Base-by-base conservation (phyloP, 2,329 filamentous ascomycete species). In the Penicillium sp. region DNA sequence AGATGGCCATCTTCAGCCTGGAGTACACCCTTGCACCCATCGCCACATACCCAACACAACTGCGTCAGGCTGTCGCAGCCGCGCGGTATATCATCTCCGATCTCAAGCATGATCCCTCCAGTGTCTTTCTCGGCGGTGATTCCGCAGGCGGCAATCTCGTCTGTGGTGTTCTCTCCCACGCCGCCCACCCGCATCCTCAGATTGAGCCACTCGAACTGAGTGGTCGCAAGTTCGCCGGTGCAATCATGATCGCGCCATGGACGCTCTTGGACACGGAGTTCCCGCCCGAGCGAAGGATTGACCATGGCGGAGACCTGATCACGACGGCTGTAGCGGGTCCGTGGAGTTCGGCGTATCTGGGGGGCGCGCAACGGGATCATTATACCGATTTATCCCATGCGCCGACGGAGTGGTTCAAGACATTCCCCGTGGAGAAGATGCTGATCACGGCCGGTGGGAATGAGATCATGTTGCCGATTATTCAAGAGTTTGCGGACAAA, bases 211-310 rank as follows among this genome's bases (percentile, higher is more conserved):
- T 82, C 18, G 46, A 60, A 0, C 60, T 80, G 5, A 57, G 64
- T 65, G 60, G 60, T 3, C 73, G 12, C 9, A 35, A 71, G 7
- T 64, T 84, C 12, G 72, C 72, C 2, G 79, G 73, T 3, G 71
- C 74, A 0, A 58, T 82, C 6, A 67, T 83, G 5, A 74, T 84
- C 47, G 76, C 74, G 0, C 81, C 82, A 0, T 85, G 82, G 81
- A 69, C 73, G 1, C 72, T 72, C 1, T 76, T 84, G 51, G 66
- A 70, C n/a, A 69, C 67, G 1, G 63, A 72, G 13, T 72, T 72
- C 26, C 61, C 66, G 0, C 61, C 66, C 0, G 71, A 70, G 2
- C 73, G 71, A 39, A 57, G 59, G 5, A 61, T 65, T 7, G 81
- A 82, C 48, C 66, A 67, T 3, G 66, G 72, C 25, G 77, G 74